These are phyloP conservation scores for Posidonia australis DNA, from an alignment of 106 monocot species.

Conservation along the genomic window DNA sequence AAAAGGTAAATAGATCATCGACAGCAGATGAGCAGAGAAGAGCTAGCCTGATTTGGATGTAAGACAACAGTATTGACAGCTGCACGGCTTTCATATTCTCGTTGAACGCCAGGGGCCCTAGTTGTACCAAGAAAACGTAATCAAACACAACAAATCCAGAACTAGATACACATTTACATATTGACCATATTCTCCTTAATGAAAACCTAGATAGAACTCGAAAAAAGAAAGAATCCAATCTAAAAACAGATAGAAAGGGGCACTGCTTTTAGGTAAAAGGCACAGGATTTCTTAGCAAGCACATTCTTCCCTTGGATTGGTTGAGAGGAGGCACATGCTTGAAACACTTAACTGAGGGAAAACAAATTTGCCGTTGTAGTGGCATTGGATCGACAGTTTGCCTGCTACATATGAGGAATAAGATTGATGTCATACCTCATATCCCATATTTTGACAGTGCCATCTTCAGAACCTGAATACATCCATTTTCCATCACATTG, in stretches of 20 bases:
- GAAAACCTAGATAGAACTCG: no score
- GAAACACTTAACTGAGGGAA: no score
- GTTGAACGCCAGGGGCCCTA: constrained; percentile 84
- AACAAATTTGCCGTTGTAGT: no score
- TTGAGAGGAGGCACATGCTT: no score
- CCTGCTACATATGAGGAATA: background rate
- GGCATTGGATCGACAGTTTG: no score
- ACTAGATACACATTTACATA: no score
- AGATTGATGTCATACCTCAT: constrained; percentile 40
- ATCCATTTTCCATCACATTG: constrained; percentile 99
- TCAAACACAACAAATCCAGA: constrained; percentile 3
- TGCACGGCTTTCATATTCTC: constrained; percentile 96
- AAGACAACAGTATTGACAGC: constrained; percentile 97
- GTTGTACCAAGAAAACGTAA: background rate
- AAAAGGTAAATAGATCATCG: background rate
- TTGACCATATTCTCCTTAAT: no score
- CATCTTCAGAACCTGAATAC: constrained; percentile 99
- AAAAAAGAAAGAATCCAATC: no score
- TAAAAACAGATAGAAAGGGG: no score
- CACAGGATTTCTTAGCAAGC: no score
- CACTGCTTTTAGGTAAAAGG: no score
- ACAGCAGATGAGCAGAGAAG: background rate
- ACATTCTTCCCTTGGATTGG: no score
- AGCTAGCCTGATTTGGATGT: constrained; percentile 87
- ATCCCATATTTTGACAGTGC: constrained; percentile 96